Percentiles rank a stretch among this genome's conserved stretches.
Conservation (phyloP, 768 basidiomycete genomes). For the Clitopilus passeckerianus region DNA sequence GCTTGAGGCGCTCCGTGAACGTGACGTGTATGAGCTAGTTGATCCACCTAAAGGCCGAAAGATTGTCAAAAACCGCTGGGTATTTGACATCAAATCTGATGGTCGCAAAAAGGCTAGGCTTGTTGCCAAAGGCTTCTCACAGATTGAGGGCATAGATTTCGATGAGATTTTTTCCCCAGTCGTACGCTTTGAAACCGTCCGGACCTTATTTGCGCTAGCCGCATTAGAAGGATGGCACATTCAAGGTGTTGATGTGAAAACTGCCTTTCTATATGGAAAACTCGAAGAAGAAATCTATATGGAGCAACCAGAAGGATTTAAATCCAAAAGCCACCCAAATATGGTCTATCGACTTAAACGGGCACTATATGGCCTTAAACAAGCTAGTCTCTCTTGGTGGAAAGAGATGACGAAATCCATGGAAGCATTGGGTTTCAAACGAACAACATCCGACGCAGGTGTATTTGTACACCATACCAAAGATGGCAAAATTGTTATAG, state of each 20-base stretch:
- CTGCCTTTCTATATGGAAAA: background rate
- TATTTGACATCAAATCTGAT: slow-evolving; percentile 14
- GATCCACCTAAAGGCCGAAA: slow-evolving; percentile 8
- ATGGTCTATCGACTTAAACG: slow-evolving; percentile 2
- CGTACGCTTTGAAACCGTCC: background rate
- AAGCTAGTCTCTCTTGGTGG: slow-evolving; percentile 5
- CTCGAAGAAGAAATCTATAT: slow-evolving; percentile 3
- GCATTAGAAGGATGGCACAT: background rate
- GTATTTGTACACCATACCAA: slow-evolving; percentile 7
- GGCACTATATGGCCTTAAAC: slow-evolving; percentile 8
- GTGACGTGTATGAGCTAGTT: slow-evolving; percentile 1
- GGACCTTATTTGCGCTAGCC: background rate
- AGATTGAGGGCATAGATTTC: slow-evolving; percentile 1
- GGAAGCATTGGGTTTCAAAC: slow-evolving; percentile 6
- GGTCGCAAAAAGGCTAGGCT: slow-evolving; percentile 9
- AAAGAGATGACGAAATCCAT: background rate
- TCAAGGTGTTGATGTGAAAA: background rate
- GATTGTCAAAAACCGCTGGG: slow-evolving; percentile 13
- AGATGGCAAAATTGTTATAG: slow-evolving; percentile 3
- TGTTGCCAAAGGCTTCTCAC: slow-evolving; percentile 12
- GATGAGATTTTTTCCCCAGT: background rate
- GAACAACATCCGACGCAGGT: background rate
- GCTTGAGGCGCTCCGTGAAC: background rate
- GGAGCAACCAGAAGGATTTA: slow-evolving; percentile 1
- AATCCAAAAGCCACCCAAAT: background rate